A percentile compares a stretch with the other conserved stretches of the same genome.
phyloP scores from a whole-genome alignment of 208 protist genomes.

The Phytomonas sp. region DNA sequence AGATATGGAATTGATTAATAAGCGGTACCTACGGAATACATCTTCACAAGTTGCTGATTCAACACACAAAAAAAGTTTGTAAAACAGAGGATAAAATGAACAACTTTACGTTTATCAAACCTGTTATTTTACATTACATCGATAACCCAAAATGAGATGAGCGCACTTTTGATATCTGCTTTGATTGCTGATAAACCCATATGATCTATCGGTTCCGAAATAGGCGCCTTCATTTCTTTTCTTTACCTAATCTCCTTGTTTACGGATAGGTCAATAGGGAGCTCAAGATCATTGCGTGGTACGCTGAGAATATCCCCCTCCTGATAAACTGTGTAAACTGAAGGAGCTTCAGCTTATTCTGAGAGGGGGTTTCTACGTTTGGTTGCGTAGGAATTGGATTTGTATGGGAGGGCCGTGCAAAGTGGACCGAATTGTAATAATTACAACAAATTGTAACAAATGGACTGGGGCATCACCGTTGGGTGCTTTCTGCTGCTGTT shows the following conservation, averaged over 20 bases:
- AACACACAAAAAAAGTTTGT: neutral
- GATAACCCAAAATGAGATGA: neutral
- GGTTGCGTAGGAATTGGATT: neutral
- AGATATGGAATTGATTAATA: neutral
- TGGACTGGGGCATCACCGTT: neutral
- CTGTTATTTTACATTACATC: neutral
- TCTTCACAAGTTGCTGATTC: neutral
- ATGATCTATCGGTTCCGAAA: no score
- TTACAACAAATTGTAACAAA: neutral
- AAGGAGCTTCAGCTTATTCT: neutral
- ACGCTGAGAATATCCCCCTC: neutral
- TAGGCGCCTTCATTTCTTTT: neutral
- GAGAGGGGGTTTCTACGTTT: neutral
- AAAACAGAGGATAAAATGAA: neutral
- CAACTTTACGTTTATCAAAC: neutral
- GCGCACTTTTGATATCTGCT: neutral
- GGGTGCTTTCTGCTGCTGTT: neutral
- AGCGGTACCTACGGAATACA: neutral
- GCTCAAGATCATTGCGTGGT: neutral
- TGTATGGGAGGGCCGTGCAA: neutral
- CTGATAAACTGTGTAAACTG: neutral
- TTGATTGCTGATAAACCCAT: neutral
- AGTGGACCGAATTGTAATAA: neutral
- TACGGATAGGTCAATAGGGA: neutral
- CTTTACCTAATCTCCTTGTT: neutral